Evolutionary conservation across 75 land plant genomes (phyloP), one percentile per base, ranked within the genome.

Genomic region (Pinus tabuliformis): DNA sequence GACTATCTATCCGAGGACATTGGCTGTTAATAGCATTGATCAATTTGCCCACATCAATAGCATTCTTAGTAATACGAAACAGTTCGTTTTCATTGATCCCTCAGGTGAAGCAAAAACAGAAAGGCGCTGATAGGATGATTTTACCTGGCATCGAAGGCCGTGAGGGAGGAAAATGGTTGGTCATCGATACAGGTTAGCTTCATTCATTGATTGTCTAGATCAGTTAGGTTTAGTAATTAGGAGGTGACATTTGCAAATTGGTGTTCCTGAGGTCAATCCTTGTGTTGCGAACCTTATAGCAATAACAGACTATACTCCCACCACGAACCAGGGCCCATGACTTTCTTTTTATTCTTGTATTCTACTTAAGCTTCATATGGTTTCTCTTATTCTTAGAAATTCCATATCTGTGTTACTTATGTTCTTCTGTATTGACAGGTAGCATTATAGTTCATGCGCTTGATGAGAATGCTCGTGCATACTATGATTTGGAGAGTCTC

Each of bases 161-260:
- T 54, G 88, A 86, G 72, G 82, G 85, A 28, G 97, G 97, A 26
- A 89, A 94, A 61, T 96, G 99, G 99, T 82, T 96, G 77, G 89
- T 94, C 28, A 87, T 96, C 58, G 99, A 96, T 80, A 90, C 90
- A 75, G 96, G 96, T 96, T 70, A 28, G 73, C 54, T 30, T 56
- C 39, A 39, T 30, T 58, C 60, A n/a, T 58, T 17, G 18, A 18
- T 58, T 58, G 21, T 17, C 18, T n/a, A 17, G n/a, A 58, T 17
- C 21, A 6, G 60, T 58, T 58, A 18, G 21, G 6, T 17, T 17
- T 18, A 58, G 2, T 58, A 6, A 58, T 58, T n/a, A 17, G 4
- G 60, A 58, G 60, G 21, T n/a, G 18, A 18, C 21, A 16, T 58
- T 18, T 17, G 18, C n/a, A 58, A 58, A 58, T 5, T 58, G 7